Conservation (phyloP, 352 stramenopile species). For the Phytopythium kandeliae region DNA sequence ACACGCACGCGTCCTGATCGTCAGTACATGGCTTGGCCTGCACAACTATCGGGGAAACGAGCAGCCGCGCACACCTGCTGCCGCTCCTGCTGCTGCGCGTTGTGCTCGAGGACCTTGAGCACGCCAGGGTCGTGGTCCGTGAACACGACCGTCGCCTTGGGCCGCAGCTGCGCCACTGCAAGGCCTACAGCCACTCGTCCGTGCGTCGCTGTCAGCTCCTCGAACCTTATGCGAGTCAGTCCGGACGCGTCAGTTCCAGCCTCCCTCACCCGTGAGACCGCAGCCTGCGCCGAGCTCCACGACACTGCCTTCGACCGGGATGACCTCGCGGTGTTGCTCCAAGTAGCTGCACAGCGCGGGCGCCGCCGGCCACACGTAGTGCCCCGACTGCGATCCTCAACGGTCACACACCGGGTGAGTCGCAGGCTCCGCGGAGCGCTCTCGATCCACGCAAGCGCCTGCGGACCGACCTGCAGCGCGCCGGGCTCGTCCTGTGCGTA, state of each 20-base stretch:
- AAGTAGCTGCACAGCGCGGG: slow-evolving; percentile 65
- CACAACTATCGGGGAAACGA: no score
- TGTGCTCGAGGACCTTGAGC: slow-evolving; percentile 77
- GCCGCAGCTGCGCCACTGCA: slow-evolving; percentile 51
- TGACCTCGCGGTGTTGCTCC: slow-evolving; percentile 30
- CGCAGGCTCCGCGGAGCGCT: no score
- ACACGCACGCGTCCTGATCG: no score
- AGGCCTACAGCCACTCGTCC: slow-evolving; percentile 15
- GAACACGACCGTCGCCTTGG: slow-evolving; percentile 61
- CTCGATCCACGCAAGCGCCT: no score
- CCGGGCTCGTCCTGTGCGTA: slow-evolving; percentile 60
- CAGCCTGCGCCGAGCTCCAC: slow-evolving; percentile 69
- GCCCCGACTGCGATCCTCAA: slow-evolving; percentile 26
- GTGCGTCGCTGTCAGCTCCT: not conserved
- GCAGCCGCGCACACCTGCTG: not conserved
- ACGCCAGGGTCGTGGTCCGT: slow-evolving; percentile 80
- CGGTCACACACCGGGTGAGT: no score
- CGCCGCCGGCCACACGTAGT: slow-evolving; percentile 66
- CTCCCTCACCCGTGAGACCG: slow-evolving; percentile 31
- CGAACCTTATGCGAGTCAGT: no score
- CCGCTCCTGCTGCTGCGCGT: slow-evolving; percentile 48
- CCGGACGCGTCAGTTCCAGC: no score
- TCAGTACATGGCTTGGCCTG: no score
- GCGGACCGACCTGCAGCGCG: slow-evolving; percentile 36
- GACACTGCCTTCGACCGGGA: slow-evolving; percentile 42